phyloP scores from a whole-genome alignment of 495 filamentous ascomycete genomes.

The Aspergillus coremiiformis region DNA sequence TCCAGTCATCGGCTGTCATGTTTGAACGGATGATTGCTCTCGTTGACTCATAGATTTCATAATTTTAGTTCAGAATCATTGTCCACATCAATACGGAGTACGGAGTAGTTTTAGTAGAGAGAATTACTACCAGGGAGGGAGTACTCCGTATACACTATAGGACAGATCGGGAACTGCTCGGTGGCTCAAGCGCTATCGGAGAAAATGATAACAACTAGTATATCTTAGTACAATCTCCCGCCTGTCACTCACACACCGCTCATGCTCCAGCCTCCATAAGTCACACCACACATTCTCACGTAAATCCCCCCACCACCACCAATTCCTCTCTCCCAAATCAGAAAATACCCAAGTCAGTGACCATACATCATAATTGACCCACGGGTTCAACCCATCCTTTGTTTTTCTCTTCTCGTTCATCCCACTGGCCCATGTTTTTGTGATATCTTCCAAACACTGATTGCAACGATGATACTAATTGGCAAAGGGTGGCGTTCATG shows the following conservation, averaged over 20 bases:
- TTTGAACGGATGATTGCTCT: not conserved
- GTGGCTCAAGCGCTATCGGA: not conserved
- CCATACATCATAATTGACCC: slow-evolving; percentile 17
- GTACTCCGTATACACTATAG: too few species aligned
- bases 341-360: not conserved
- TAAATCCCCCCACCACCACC: slow-evolving; percentile 5
- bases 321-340: slow-evolving; percentile 4
- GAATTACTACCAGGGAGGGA: not conserved
- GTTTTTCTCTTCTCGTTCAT: not conserved
- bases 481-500: slow-evolving; percentile 9
- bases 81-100: too few species aligned
- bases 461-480: slow-evolving; percentile 8
- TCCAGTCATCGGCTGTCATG: not conserved
- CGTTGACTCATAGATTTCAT: slow-evolving; percentile 3
- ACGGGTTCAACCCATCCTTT: slow-evolving; percentile 11
- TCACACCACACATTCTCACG: slow-evolving; percentile 18
- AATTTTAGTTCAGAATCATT: not conserved
- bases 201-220: not conserved
- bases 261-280: slow-evolving; percentile 6
- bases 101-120: too few species aligned
- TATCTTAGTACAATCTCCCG: not conserved
- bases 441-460: slow-evolving; percentile 10
- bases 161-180: too few species aligned
- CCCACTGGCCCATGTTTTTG: slow-evolving; percentile 10
- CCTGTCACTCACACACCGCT: slow-evolving; percentile 8